Percentiles rank a stretch among this genome's conserved stretches.
Evolutionary conservation across 768 basidiomycete genomes (phyloP).

Genomic region (Arthromyces matolae): DNA sequence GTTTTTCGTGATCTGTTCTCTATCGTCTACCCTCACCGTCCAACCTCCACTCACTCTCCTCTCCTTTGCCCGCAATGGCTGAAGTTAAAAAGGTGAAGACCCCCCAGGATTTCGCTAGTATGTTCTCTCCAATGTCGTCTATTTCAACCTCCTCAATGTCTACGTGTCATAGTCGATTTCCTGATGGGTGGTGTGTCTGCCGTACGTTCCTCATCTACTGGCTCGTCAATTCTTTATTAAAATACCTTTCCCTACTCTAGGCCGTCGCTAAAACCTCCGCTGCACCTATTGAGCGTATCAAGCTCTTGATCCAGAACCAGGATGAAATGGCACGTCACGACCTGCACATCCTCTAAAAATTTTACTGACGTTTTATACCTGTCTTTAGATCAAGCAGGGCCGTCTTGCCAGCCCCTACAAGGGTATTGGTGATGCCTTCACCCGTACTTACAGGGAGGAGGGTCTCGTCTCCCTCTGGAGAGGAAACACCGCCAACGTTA

Average conservation of each 20-base stretch:
- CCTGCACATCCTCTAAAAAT: neutral
- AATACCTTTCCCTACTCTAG: constrained; percentile 40
- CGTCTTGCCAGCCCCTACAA: constrained; percentile 96
- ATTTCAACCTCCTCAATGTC: constrained; percentile 15
- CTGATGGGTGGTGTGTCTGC: constrained; percentile 96
- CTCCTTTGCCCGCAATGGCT: constrained; percentile 65
- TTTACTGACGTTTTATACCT: constrained; percentile 32
- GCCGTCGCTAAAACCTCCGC: constrained; percentile 99
- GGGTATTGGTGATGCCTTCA: constrained; percentile 90
- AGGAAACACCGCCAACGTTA: constrained; percentile 99
- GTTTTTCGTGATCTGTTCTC: constrained; percentile 41
- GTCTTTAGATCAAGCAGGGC: constrained; percentile 91
- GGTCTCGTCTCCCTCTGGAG: constrained; percentile 95
- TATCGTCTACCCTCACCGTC: constrained; percentile 37
- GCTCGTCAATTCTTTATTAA: constrained; percentile 15
- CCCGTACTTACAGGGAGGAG: constrained; percentile 91
- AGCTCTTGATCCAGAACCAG: constrained; percentile 98
- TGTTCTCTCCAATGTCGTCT: constrained; percentile 23
- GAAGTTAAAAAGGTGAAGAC: constrained; percentile 81
- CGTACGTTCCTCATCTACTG: constrained; percentile 41
- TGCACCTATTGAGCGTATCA: constrained; percentile 99
- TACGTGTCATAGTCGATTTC: constrained; percentile 69
- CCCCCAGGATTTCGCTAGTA: constrained; percentile 87
- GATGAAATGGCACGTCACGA: constrained; percentile 96
- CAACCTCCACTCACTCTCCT: constrained; percentile 53